Evolutionary conservation across 148 eudicot genomes (phyloP).

Genomic region (Arbutus unedo): DNA sequence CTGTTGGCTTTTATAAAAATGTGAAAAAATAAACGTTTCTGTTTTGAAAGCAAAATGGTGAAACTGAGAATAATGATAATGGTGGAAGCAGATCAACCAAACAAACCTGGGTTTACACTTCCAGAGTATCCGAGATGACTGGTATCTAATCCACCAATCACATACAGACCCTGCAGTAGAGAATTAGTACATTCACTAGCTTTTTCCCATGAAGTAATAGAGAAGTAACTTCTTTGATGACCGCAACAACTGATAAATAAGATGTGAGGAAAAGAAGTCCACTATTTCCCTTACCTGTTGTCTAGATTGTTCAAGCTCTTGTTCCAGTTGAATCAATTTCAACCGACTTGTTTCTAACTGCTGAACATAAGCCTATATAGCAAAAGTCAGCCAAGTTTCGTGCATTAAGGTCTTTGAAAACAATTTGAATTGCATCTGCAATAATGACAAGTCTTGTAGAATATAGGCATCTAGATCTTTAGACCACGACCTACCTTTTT

Average conservation of each 20-base stretch:
- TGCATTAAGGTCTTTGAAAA: background rate
- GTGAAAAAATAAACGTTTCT: too few species aligned
- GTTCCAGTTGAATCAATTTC: constrained; percentile 78
- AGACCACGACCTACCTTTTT: constrained; percentile 57
- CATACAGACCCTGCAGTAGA: constrained; percentile 54
- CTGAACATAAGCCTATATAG: constrained; percentile 75
- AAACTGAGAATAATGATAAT: background rate
- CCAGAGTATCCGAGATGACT: constrained; percentile 49
- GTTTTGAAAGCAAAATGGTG: background rate
- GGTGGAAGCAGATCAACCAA: constrained; percentile 10
- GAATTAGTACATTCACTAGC: constrained; percentile 4
- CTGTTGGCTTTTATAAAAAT: too few species aligned
- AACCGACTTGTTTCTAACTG: constrained; percentile 82
- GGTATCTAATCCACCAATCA: constrained; percentile 55
- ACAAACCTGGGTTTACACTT: constrained; percentile 67
- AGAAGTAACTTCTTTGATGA: background rate
- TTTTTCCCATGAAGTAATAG: background rate
- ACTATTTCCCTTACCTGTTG: constrained; percentile 57
- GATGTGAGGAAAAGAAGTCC: constrained; percentile 23
- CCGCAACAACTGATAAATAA: background rate
- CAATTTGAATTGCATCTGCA: background rate
- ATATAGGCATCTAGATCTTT: background rate
- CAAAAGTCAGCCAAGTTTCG: constrained; percentile 7
- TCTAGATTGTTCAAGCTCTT: constrained; percentile 75
- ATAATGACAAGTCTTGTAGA: background rate